Base-by-base conservation (phyloP, 228 moss, liverwort and hornwort genomes). In the Sphagnum magellanicum region DNA sequence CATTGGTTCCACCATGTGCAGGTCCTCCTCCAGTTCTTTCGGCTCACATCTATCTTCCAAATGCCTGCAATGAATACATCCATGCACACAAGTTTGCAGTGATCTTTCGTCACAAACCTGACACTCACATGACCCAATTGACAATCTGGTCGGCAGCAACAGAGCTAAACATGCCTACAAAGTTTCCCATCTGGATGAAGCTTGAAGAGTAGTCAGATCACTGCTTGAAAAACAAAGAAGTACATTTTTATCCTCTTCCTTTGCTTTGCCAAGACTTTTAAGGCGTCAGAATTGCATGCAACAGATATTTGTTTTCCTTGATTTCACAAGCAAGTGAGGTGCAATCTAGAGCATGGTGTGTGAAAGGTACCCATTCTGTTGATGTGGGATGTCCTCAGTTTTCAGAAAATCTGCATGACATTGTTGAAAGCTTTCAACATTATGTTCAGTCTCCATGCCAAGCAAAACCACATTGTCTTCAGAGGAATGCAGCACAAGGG, bases 1-100 rank as follows among this genome's bases (percentile, higher is more conserved):
- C 60, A 85, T 81, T 57, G 81, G 81, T 85, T 75, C 81, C 49
- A 81, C 70, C 66, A 79, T 81, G 63, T 79, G 81, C 70, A 77
- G 49, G 60, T 79, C 79, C 79, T 81, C 75, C 71, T 71, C 75
- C 53, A 63, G 13, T 64, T 55, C 74, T 63, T 71, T 79, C 9
- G 64, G 69, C n/a, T 70, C 73, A 55, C 48, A 63, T 77, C 79
- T 81, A 75, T 77, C 79, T 66, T 85, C 85, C n/a, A 60, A 79
- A 70, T 16, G 79, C 68, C 85, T 85, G 75, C 63, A 73, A 65
- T 62, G 66, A 63, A 60, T 52, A 47, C 62, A 68, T 63, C 59
- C 16, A 75, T 50, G 48, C 50, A 59, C 58, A 32, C 3, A 32
- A 32, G 32, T 32, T 32, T 32, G 32, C 32, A 32, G 32, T 32